Evolutionary conservation across 306 rosid species (phyloP), one percentile per base, ranked within the genome.

Genomic region (Malus fusca): DNA sequence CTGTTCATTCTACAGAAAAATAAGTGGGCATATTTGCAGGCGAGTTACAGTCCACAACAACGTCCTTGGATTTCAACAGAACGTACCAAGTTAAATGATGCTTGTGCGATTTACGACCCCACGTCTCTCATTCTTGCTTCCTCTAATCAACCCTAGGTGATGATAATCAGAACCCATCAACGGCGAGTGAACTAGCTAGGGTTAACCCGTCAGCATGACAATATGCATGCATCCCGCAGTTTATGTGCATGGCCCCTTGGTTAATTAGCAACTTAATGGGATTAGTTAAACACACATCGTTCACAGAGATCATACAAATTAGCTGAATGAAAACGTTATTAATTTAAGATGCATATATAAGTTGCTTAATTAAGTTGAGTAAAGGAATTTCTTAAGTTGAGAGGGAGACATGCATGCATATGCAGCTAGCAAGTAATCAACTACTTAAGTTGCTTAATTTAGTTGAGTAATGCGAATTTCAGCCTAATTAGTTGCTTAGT

Each of bases 141-240:
- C 21, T 48, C 30, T 25, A 0, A 58, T 75, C 52, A 51, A 75
- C 66, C 25, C 55, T 22, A 12, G 33, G 30, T 25, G 35, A 13
- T 61, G 33, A 15, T 48, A 48, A 11, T 61, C 66, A 66, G 44
- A 65, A 65, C 11, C 51, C 64, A 31, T 65, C 72, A 75, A 7
- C 71, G 10, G 25, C 17, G 8, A 3, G 71, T 65, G 25, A 51
- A 14, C 21, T 26, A 40, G 51, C 52, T 75, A 15, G 13, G 78
- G 69, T 19, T 75, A 43, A 48, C 64, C 15, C 65, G 65, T 75
- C 72, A 66, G 56, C 79, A 75, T 75, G 79, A 75, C 10, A 31
- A 26, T 61, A 61, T 44, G 18, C 25, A 21, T 22, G 55, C 55
- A 48, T 17, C 8, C 55, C 5, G 21, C 8, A 15, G 55, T 48